phyloP scores from a whole-genome alignment of 192 early-diverging fungal species.

The Coemansia sp. region DNA sequence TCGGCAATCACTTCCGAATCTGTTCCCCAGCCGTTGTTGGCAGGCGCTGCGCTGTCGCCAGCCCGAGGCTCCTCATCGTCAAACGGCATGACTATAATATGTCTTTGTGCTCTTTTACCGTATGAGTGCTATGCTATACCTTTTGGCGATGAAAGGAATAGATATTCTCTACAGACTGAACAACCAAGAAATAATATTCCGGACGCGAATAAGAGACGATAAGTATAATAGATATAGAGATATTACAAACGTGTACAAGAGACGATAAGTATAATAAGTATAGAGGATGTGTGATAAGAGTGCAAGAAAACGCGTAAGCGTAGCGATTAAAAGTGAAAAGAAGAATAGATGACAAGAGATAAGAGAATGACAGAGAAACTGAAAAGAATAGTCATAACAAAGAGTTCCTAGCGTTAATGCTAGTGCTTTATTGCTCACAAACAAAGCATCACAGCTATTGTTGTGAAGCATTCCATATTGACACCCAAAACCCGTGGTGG shows the following conservation, averaged over 20 bases:
- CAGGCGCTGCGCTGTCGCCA: constrained; percentile 16
- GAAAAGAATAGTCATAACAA: background rate
- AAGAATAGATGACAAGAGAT: background rate
- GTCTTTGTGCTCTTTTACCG: background rate
- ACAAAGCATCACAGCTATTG: too few species aligned
- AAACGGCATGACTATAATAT: constrained; percentile 37
- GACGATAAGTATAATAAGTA: too few species aligned
- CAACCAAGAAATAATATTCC: background rate
- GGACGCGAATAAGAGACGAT: constrained; percentile 6
- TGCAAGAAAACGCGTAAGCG: too few species aligned
- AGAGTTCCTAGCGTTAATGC: background rate
- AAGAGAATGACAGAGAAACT: background rate
- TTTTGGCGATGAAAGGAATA: background rate
- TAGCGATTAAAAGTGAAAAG: background rate
- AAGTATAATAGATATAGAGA: background rate
- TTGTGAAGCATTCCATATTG: background rate
- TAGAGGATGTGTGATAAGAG: too few species aligned
- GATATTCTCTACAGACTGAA: background rate
- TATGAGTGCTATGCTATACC: background rate
- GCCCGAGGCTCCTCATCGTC: constrained; percentile 39
- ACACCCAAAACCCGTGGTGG: constrained; percentile 1
- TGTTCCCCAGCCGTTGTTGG: constrained; percentile 23
- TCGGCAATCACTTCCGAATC: constrained; percentile 28
- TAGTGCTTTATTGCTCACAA: too few species aligned
- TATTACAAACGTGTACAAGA: background rate